Conservation (phyloP, 345 rosid species). For the Bretschneidera sinensis region DNA sequence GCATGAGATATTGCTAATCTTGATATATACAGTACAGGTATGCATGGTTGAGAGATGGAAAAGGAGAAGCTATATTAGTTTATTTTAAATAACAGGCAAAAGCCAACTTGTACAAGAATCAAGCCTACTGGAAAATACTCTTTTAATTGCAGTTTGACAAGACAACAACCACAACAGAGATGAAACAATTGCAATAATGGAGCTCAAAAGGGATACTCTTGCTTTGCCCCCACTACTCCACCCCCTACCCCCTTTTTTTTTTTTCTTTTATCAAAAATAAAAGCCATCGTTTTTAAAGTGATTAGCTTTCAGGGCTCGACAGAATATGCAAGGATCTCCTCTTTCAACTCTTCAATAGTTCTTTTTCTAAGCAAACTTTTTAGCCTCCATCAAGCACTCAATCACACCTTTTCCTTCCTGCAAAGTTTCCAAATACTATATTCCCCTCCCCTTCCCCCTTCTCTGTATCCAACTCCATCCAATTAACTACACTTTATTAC, state of each 20-base stretch:
- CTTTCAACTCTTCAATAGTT: slow-evolving; percentile 11
- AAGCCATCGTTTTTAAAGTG: slow-evolving; percentile 27
- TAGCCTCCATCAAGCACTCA: slow-evolving; percentile 23
- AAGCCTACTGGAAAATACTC: slow-evolving; percentile 6
- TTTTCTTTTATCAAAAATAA: slow-evolving; percentile 24
- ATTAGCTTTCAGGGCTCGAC: slow-evolving; percentile 26
- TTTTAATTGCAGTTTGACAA: slow-evolving; percentile 12
- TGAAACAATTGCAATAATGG: slow-evolving; percentile 40
- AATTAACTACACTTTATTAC: slow-evolving; percentile 7
- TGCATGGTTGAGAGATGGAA: slow-evolving; percentile 6
- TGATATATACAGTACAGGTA: too few species aligned
- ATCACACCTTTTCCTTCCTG: slow-evolving; percentile 26
- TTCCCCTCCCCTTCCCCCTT: not conserved
- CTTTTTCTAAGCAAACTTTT: slow-evolving; percentile 17
- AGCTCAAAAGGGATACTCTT: slow-evolving; percentile 33
- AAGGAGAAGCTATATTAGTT: not conserved
- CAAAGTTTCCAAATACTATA: slow-evolving; percentile 28
- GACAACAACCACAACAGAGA: slow-evolving; percentile 24
- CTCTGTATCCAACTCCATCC: slow-evolving; percentile 1
- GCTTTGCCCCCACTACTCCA: slow-evolving; percentile 35
- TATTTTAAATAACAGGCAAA: slow-evolving; percentile 3
- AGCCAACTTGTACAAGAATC: slow-evolving; percentile 6
- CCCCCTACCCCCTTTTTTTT: too few species aligned
- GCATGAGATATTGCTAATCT: too few species aligned
- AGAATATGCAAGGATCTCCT: slow-evolving; percentile 46